Base-by-base conservation (phyloP, 2,329 filamentous ascomycete species). In the Colletotrichum sp. region DNA sequence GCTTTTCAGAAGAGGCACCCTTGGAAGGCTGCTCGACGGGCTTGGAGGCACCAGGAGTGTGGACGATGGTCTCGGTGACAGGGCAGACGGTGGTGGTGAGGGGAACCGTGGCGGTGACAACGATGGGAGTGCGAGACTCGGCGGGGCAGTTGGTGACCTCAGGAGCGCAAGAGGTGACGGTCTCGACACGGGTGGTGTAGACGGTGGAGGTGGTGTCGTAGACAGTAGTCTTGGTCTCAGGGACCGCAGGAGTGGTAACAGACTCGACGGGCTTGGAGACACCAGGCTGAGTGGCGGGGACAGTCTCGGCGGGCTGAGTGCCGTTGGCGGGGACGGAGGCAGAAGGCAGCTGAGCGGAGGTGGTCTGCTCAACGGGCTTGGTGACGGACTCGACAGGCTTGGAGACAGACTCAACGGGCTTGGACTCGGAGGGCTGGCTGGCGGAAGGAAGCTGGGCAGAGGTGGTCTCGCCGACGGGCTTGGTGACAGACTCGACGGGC, bases 31-130 rank as follows among this genome's bases (percentile, higher is more conserved):
- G 27, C 9, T 28, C 71, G 28, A 59, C 72, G 52, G 74, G 74
- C 67, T 74, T 44, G 48, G 71, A 65, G 25, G 75, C 77, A 36
- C 82, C 75, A 52, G 81, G 82, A 52, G 85, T 86, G 74, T 85
- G 80, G 28, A 87, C 88, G 78, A 86, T 81, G 57, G 89, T 91
- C 85, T 88, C 88, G n/a, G 90, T 91, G 75, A 91, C 89, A 27
- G 90, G 91, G 88, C 90, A 92, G 81, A 92, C 82, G 55, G 91
- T 93, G 77, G 92, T 93, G 67, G 88, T 90, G 65, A 92, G 80
- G 63, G 91, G 84, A 75, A 93, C 81, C 8, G 89, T 91, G 74
- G 90, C 86, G 4, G 90, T 91, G 70, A 89, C 86, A 63, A 88
- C 90, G 70, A 89, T 86, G 61, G 87, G 86, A 27, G 30, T 39